Evolutionary conservation across 2,329 filamentous ascomycete species (phyloP), one percentile per base, ranked within the genome.

Genomic region (Chrysosphaeria jannelii): DNA sequence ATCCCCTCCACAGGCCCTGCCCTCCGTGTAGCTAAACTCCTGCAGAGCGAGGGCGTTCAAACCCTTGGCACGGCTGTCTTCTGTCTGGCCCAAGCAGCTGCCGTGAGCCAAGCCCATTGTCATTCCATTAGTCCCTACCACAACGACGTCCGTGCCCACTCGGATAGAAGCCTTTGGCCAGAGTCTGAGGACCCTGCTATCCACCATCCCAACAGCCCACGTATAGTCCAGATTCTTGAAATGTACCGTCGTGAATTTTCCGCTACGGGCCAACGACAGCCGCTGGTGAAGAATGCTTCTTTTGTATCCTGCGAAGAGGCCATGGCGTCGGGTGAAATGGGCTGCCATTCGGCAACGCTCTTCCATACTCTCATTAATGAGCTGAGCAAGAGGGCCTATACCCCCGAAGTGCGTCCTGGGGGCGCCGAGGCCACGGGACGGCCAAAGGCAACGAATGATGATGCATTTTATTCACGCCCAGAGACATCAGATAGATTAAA

Each of bases 51-150:
- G 28, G 48, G 49, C 4, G 51, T 53, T 22, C 38, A 41, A 2
- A 55, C 50, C 1, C 39, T 54, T 2, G 32, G 32, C 11, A 56
- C 51, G 0, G 42, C 50, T 0, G 32, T 54, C 2, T 52, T 55
- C 28, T 42, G 44, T 21, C 39, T 56, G 2, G 34, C 43, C 1
- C 51, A 56, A 33, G 51, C 50, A 5, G 47, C 55, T 27, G 49
- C 51, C 3, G 46, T 44, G 19, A 51, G 47, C 22, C 50, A 55
- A 30, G 49, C 50, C 0, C 40, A 43, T 2, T 48, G 46, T 32
- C 35, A 50, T 4, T 53, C 46, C 26, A 49, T 54, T 33, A 52
- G 48, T 30, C 50, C 50, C 4, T 54, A 56, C 26, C 52, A 44
- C 24, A 54, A 54, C 27, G 48, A 52, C 33, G 42, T 41, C 19